Evolutionary conservation across 148 eudicot species (phyloP).

Genomic region (Mesembryanthemum crystallinum): DNA sequence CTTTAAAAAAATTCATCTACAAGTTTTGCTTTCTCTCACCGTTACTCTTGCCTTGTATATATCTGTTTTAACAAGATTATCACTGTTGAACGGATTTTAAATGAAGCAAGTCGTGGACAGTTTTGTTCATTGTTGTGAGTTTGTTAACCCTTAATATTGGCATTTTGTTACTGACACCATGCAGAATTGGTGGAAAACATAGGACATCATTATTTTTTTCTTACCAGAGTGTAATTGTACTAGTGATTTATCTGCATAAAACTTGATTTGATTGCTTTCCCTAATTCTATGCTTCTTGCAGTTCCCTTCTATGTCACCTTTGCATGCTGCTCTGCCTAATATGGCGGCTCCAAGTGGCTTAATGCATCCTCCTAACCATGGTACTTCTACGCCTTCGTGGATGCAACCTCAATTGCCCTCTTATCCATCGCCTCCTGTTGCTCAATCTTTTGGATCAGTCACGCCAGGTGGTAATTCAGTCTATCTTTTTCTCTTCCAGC

Average conservation of each 20-base stretch:
- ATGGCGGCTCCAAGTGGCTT: slow-evolving; percentile 47
- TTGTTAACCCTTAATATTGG: too few species aligned
- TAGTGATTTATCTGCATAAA: background rate
- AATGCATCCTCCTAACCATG: slow-evolving; percentile 42
- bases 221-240: slow-evolving; percentile 1
- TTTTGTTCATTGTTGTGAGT: background rate
- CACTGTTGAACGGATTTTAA: background rate
- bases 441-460: slow-evolving; percentile 43
- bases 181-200: background rate
- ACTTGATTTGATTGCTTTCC: background rate
- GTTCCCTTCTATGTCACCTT: slow-evolving; percentile 80
- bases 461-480: slow-evolving; percentile 29
- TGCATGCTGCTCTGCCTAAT: slow-evolving; percentile 75
- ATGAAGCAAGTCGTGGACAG: background rate
- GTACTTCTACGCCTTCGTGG: slow-evolving; percentile 40
- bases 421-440: slow-evolving; percentile 52
- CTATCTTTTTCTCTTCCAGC: background rate
- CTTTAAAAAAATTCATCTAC: background rate
- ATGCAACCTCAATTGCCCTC: slow-evolving; percentile 44
- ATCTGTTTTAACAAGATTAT: background rate
- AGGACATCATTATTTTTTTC: background rate
- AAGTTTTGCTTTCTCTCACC: background rate
- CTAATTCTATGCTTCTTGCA: slow-evolving; percentile 30
- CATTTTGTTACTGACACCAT: background rate
- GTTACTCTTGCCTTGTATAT: background rate